Evolutionary conservation across 164 flowering plant species (phyloP), one percentile per base, ranked within the genome.

Genomic region (Sedum album): DNA sequence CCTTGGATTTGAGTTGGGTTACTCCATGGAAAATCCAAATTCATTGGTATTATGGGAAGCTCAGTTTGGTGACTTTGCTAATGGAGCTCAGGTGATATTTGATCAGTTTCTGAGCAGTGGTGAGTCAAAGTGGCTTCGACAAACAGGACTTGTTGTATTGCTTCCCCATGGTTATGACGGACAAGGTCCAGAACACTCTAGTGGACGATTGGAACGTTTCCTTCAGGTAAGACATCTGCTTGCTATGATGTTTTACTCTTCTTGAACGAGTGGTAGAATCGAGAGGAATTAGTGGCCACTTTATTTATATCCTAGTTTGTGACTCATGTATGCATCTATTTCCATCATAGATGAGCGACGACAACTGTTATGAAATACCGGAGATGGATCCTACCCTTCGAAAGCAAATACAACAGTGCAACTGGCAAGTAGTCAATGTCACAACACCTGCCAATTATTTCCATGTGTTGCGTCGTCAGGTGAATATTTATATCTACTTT

Each of bases 91-190:
- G 69, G 99, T 94, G 65, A 91, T 94, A 53, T 94, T 94, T 78
- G 99, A 94, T 77, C 96, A 94, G 77, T 94, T 91, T 71, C 49
- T 94, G 75, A 87, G 97, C 76, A 89, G 97, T 84, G 99, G 99
- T 21, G 99, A 94, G 73, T 77, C 99, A 0, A 94, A 94, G 73
- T 94, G 99, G 99, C 74, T 94, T 65, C 93, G 99, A 15, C 99
- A 94, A 74, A 85, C 91, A 66, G 99, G 99, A 71, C 91, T 94
- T 73, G 96, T 90, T 75, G 82, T 91, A 70, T 72, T 94, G 64
- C 93, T 91, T 75, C 97, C 99, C 71, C 99, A 91, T 81, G 97
- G 99, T 67, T 91, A 94, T 82, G 97, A 90, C 79, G 97, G 99
- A 17, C 99, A 94, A 77, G 96, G 99, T 25, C 97, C 99, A 71